Base-by-base conservation (phyloP, 345 rosid species). In the Syzygium oleosum region DNA sequence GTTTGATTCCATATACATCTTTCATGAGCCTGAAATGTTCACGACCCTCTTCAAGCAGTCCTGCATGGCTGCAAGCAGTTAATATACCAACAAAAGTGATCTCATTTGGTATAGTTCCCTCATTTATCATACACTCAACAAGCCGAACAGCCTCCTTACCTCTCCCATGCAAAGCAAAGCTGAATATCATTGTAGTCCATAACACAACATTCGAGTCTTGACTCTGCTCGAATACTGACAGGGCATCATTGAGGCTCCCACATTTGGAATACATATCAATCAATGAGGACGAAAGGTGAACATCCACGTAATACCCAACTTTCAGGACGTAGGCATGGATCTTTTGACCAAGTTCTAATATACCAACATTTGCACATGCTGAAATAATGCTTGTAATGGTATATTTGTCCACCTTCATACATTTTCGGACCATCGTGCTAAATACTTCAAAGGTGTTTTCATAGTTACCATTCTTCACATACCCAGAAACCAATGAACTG, bases 401-500 rank as follows among this genome's bases (percentile, higher is more conserved):
- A 88, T 86, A 94, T 78, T 79, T 89, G 86, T 93, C 93, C 55
- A 91, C 88, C 85, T 49, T 38, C 73, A 90, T 52, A 5, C 83
- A 85, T 84, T 91, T 90, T 80, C 15, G 56, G 51, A 93, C 49
- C 95, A 92, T 91, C 19, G 87, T 89, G 56, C 79, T 88, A 85
- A 94, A 92, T 52, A 61, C 86, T 87, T 88, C 87, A 41, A 94
- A 88, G 73, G 95, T 94, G 52, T 52, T 77, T 43, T 87, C 91
- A 84, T 91, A 88, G 25, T 91, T 86, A 2, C 94, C 89, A 78
- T 91, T 91, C 52, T 83, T 90, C 83, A 92, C 92, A 85, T 88
- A 94, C n/a, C 95, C 96, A 86, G 95, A 92, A 87, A 94, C 88
- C 91, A 94, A 88, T 4, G 93, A 91, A 85, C 95, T 92, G 90